A percentile compares a stretch with the other conserved stretches of the same genome.
These are phyloP conservation scores for Musa schizocarpa DNA, from an alignment of 176 grass and related monocot genomes.

Conservation along the genomic window DNA sequence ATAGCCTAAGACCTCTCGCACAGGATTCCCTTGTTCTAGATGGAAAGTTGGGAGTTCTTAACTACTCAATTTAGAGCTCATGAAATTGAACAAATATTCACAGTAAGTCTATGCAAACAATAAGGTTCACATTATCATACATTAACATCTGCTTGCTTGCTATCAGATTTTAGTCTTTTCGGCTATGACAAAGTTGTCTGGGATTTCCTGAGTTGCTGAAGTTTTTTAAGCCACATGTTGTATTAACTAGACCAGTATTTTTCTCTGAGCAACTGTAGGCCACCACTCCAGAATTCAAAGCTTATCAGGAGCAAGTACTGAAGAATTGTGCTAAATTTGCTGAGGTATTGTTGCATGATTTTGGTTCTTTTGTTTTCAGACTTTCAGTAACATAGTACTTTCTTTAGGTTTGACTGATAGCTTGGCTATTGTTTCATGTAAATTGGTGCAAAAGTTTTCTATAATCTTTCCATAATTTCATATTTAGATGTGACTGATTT, in stretches of 20 bases:
- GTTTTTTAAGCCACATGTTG: too few relatives aligned
- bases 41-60: background rate
- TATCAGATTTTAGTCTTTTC: too few relatives aligned
- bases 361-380: background rate
- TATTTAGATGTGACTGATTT: background rate
- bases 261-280: constrained; percentile 43
- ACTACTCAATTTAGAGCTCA: background rate
- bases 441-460: background rate
- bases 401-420: background rate
- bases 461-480: background rate
- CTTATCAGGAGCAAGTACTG: constrained; percentile 96
- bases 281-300: constrained; percentile 64
- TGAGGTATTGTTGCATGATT: constrained; percentile 31
- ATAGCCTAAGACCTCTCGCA: background rate
- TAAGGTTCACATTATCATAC: too few relatives aligned
- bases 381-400: background rate
- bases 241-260: background rate
- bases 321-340: constrained; percentile 95
- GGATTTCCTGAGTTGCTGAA: too few relatives aligned
- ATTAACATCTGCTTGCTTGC: too few relatives aligned
- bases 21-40: background rate
- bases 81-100: background rate
- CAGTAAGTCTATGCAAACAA: too few relatives aligned
- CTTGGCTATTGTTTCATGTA: background rate
- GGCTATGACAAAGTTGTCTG: too few relatives aligned